Percentiles rank a stretch among this genome's conserved stretches.
Conservation (phyloP, 352 stramenopile species). For the Phytopythium kandeliae region DNA sequence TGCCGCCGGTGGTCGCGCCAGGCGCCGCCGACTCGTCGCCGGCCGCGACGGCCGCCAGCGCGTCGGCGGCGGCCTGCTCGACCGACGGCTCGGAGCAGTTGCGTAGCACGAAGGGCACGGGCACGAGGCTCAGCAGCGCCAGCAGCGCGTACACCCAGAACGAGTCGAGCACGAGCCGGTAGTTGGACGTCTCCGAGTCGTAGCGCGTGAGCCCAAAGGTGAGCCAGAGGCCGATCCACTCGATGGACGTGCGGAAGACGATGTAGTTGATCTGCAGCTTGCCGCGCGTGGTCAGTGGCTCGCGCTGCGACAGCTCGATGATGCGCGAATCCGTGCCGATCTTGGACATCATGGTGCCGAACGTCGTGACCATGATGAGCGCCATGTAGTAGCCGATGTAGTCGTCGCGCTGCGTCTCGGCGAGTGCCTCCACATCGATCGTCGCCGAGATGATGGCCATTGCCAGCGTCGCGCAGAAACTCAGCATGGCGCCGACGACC, state of each 20-base stretch:
- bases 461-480: conserved; percentile 44
- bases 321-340: conserved; percentile 77
- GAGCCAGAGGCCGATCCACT: conserved; percentile 43
- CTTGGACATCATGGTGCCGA: conserved; percentile 83
- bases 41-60: conserved; percentile 16
- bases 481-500: conserved; percentile 60
- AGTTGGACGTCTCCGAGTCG: conserved; percentile 33
- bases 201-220: conserved; percentile 41
- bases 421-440: conserved; percentile 22
- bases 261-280: conserved; percentile 77
- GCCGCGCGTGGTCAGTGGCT: conserved; percentile 60
- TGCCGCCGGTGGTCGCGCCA: conserved; percentile 4
- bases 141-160: conserved; percentile 46
- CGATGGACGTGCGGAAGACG: conserved; percentile 46
- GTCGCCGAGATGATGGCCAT: conserved; percentile 49
- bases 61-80: conserved; percentile 15
- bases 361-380: conserved; percentile 72
- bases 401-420: conserved; percentile 18
- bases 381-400: conserved; percentile 45
- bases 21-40: conserved; percentile 23
- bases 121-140: conserved; percentile 43
- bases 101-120: conserved; percentile 55
- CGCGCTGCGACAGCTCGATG: conserved; percentile 76
- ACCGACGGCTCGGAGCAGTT: conserved; percentile 52
- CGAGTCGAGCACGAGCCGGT: conserved; percentile 41